Evolutionary conservation across 1,139 yeast species (phyloP).

Genomic region (Eremothecium coryli): DNA sequence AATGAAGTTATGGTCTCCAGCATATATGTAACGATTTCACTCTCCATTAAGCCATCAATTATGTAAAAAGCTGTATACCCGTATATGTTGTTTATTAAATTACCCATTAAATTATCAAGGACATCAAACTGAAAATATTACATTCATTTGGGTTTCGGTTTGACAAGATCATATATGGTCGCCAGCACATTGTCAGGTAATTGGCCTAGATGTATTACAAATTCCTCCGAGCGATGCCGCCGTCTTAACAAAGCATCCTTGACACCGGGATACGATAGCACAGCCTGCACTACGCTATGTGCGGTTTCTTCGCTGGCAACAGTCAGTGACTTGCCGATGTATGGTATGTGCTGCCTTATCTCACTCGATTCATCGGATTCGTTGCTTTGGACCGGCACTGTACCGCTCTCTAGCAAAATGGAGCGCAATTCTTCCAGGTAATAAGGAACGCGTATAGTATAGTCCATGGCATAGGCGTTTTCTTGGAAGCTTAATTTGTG

Average conservation of each 20-base stretch:
- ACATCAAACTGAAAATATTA: no score
- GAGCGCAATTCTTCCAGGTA: conserved; percentile 60
- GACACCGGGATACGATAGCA: conserved; percentile 87
- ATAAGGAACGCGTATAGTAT: conserved; percentile 60
- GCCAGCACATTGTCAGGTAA: conserved; percentile 40
- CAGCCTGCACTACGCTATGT: conserved; percentile 86
- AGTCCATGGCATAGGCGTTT: conserved; percentile 67
- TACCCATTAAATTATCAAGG: no score
- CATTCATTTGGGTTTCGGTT: no score
- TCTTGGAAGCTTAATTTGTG: conserved; percentile 79
- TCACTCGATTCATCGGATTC: not conserved
- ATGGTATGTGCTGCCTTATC: conserved; percentile 43
- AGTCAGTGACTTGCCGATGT: conserved; percentile 23
- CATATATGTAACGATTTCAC: conserved; percentile 26
- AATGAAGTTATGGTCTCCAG: conserved; percentile 53
- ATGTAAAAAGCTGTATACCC: no score
- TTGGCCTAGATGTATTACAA: conserved; percentile 85
- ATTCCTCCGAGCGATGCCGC: conserved; percentile 87
- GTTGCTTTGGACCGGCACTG: conserved; percentile 17
- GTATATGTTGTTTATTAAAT: no score
- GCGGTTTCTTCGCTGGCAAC: conserved; percentile 73
- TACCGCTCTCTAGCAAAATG: conserved; percentile 44
- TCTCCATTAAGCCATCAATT: no score
- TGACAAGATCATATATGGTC: no score
- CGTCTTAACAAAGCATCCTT: conserved; percentile 71